Percentiles rank a stretch among this genome's conserved stretches.
Evolutionary conservation across 108 stramenopile species (phyloP).

Genomic region (Stephanodiscus minutulus): DNA sequence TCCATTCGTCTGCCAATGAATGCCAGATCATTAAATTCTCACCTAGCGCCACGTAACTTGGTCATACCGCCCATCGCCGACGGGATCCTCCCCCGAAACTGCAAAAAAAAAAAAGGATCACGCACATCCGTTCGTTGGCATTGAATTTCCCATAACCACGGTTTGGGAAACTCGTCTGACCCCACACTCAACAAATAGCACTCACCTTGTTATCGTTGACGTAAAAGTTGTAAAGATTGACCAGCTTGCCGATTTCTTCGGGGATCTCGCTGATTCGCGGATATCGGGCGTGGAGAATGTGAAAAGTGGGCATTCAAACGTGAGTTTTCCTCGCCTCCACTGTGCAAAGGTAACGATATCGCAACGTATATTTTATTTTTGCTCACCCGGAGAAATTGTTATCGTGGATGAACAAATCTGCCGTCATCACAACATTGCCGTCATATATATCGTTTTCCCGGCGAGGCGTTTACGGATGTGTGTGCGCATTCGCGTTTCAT

Average conservation of each 20-base stretch:
- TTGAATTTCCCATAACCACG: no score
- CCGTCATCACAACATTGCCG: no score
- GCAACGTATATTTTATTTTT: no score
- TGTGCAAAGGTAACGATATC: no score
- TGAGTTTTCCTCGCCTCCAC: background rate
- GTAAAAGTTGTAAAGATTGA: conserved; percentile 39
- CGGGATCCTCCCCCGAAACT: conserved; percentile 60
- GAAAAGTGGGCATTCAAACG: no score
- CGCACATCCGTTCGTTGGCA: no score
- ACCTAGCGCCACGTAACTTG: conserved; percentile 26
- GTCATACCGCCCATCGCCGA: conserved; percentile 47
- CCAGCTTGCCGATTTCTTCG: conserved; percentile 27
- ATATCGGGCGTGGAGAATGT: no score
- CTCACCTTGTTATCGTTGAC: conserved; percentile 44
- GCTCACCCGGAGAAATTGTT: conserved; percentile 5
- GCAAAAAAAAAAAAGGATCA: no score
- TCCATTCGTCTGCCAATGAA: no score
- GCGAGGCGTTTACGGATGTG: background rate
- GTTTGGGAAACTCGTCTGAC: no score
- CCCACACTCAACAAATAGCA: background rate
- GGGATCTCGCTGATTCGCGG: conserved; percentile 37
- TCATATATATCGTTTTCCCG: no score
- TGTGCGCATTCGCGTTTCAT: background rate
- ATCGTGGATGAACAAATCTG: conserved; percentile 8
- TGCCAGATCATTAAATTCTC: background rate